Evolutionary conservation across 768 basidiomycete genomes (phyloP).

Genomic region (Naganishia onofrii): DNA sequence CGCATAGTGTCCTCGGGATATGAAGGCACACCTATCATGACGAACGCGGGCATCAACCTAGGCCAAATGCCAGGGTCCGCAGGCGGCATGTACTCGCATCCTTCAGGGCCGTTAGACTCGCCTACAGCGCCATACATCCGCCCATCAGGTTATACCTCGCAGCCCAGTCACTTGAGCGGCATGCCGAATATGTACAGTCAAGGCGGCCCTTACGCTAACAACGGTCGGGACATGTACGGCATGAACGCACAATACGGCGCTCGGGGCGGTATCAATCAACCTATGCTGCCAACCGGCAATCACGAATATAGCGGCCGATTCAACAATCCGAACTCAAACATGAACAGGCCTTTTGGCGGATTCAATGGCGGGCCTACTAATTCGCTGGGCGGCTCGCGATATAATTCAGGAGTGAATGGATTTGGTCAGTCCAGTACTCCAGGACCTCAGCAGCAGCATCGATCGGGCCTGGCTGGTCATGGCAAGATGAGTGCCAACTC

Average conservation of each 20-base stretch:
- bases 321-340: not conserved
- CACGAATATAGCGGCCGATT: conserved; percentile 19
- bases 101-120: conserved; percentile 28
- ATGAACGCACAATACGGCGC: not conserved
- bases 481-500: conserved; percentile 7
- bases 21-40: conserved; percentile 9
- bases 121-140: conserved; percentile 26
- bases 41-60: not conserved
- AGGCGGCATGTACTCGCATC: conserved; percentile 29
- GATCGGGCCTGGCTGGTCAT: conserved; percentile 3
- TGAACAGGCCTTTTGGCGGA: conserved; percentile 22
- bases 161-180: conserved; percentile 7
- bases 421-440: conserved; percentile 3
- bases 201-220: not conserved
- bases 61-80: conserved; percentile 8
- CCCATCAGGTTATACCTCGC: conserved; percentile 14
- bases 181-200: conserved; percentile 3
- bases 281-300: conserved; percentile 14
- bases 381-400: conserved; percentile 5
- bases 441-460: conserved; percentile 13
- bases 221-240: conserved; percentile 15
- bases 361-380: conserved; percentile 1
- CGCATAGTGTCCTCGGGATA: conserved; percentile 15
- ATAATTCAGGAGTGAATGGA: conserved; percentile 15
- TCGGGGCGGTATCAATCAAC: conserved; percentile 10